Evolutionary conservation across 2,329 filamentous ascomycete species (phyloP).

Genomic region (Scytalidium sp.): DNA sequence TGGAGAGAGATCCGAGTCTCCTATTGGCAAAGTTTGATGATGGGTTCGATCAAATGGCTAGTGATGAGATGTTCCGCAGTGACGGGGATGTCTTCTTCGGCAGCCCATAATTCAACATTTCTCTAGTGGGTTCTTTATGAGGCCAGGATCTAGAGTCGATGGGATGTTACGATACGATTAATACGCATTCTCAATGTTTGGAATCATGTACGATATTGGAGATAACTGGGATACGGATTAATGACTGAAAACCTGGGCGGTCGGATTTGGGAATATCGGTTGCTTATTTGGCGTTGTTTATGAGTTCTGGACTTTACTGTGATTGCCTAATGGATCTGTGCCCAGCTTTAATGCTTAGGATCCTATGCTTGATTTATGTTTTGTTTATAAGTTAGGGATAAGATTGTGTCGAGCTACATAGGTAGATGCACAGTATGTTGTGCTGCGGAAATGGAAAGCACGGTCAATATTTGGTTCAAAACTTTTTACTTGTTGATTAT

Average conservation of each 20-base stretch:
- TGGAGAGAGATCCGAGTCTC: constrained; percentile 26
- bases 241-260: background rate
- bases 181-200: background rate
- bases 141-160: background rate
- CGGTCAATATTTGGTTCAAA: background rate
- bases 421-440: background rate
- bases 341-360: background rate
- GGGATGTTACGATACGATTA: background rate
- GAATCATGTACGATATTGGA: background rate
- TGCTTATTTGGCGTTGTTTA: background rate
- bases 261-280: background rate
- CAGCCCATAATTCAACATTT: constrained; percentile 19
- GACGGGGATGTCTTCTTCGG: constrained; percentile 29
- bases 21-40: constrained; percentile 29
- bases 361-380: background rate
- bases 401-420: background rate
- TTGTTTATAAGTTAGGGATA: background rate
- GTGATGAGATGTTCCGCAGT: constrained; percentile 21
- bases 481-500: no score
- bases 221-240: background rate
- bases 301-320: background rate
- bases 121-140: background rate
- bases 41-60: constrained; percentile 13
- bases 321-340: background rate
- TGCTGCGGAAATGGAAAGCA: background rate